Evolutionary conservation across 2,329 filamentous ascomycete genomes (phyloP).

Genomic region (Trichoderma sp.): DNA sequence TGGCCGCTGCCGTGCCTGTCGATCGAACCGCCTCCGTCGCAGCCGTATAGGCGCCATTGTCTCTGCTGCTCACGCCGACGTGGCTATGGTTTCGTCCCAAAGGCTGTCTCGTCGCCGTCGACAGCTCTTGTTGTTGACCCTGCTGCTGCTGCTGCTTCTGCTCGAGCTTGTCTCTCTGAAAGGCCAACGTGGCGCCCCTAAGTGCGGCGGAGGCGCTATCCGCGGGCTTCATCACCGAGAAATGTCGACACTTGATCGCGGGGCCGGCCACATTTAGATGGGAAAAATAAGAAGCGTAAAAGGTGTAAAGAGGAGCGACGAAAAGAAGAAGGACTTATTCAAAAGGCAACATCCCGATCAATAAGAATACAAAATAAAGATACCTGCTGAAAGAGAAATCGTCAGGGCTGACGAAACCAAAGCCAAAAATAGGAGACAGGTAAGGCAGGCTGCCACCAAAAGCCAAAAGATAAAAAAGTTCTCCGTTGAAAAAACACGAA

Average conservation of each 20-base stretch:
- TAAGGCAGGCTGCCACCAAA: background rate
- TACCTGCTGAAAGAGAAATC: background rate
- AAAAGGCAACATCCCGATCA: background rate
- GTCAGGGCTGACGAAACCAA: background rate
- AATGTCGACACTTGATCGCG: background rate
- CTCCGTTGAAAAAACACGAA: background rate
- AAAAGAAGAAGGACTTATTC: background rate
- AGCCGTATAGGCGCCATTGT: conserved; percentile 51
- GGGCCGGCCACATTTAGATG: conserved; percentile 31
- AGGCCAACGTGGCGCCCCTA: conserved; percentile 60
- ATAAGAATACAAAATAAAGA: background rate
- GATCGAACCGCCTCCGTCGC: conserved; percentile 45
- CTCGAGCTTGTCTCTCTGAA: conserved; percentile 42
- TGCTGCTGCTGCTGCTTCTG: conserved; percentile 12
- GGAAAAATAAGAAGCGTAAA: background rate
- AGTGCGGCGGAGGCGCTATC: conserved; percentile 50
- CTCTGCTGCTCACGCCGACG: conserved; percentile 18
- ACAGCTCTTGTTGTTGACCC: background rate
- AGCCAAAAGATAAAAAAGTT: background rate
- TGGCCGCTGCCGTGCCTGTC: background rate
- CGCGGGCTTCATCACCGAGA: conserved; percentile 44
- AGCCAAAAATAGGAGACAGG: conserved; percentile 14
- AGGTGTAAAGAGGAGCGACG: background rate
- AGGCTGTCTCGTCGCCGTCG: background rate
- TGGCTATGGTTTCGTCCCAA: background rate